phyloP scores from a whole-genome alignment of 805 yeast genomes.

The Trichomonascus vanleenenianus region DNA sequence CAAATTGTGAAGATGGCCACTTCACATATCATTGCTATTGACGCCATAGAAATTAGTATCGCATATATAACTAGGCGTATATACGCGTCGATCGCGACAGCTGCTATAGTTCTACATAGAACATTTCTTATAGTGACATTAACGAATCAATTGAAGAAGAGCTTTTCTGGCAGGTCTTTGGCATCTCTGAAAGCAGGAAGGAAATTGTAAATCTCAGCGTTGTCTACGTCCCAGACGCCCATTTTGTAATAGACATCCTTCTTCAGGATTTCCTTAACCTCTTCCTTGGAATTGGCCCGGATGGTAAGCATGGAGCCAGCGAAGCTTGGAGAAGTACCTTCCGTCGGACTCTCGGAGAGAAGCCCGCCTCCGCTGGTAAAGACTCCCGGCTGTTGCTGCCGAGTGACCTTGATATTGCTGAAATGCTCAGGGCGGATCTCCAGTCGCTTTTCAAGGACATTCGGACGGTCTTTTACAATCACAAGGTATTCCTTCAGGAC shows the following conservation, averaged over 20 bases:
- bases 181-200: not conserved
- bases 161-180: conserved; percentile 1
- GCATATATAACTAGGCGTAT: too few species aligned
- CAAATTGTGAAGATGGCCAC: too few species aligned
- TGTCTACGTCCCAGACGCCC: conserved; percentile 72
- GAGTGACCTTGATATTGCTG: conserved; percentile 22
- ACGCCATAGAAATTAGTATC: too few species aligned
- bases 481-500: conserved; percentile 50
- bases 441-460: conserved; percentile 29
- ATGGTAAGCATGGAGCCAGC: conserved; percentile 64
- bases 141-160: too few species aligned
- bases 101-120: too few species aligned
- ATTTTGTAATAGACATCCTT: conserved; percentile 52
- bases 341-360: conserved; percentile 28
- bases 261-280: conserved; percentile 55
- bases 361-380: conserved; percentile 36
- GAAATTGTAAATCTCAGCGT: conserved; percentile 48
- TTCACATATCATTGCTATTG: too few species aligned
- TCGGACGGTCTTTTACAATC: conserved; percentile 62
- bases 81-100: too few species aligned
- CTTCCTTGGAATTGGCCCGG: conserved; percentile 57
- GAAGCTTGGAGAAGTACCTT: conserved; percentile 32
- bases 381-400: conserved; percentile 17
- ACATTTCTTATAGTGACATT: too few species aligned
- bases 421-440: conserved; percentile 7